Percentiles rank a stretch among this genome's conserved stretches.
phyloP scores from a whole-genome alignment of 2,329 filamentous ascomycete species.

The Geosmithia flava region DNA sequence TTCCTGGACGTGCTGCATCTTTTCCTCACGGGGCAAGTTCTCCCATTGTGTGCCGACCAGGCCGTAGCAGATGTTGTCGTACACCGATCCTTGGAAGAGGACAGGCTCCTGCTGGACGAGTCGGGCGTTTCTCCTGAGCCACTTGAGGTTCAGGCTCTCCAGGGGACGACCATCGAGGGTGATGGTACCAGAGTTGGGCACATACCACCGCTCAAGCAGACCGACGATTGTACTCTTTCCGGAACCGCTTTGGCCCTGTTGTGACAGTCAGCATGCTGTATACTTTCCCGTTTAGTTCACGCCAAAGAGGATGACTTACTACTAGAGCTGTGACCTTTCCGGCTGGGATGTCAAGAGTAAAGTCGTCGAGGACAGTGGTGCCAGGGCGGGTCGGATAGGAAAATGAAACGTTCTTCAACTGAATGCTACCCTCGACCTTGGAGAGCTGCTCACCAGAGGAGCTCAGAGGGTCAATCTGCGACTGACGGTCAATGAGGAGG shows the following conservation, averaged over 20 bases:
- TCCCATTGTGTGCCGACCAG: slow-evolving; percentile 61
- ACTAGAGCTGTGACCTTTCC: slow-evolving; percentile 31
- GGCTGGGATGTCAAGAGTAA: slow-evolving; percentile 28
- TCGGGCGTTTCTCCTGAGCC: slow-evolving; percentile 22
- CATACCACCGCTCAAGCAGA: slow-evolving; percentile 26
- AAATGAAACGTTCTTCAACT: slow-evolving; percentile 42
- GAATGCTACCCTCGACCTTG: slow-evolving; percentile 52
- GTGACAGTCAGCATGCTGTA: not conserved
- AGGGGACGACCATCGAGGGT: slow-evolving; percentile 21
- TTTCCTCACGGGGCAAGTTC: slow-evolving; percentile 34
- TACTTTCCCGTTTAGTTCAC: slow-evolving; percentile 7
- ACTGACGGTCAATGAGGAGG: slow-evolving; percentile 21
- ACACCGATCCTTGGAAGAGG: slow-evolving; percentile 82
- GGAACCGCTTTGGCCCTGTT: slow-evolving; percentile 21
- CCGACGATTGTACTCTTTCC: slow-evolving; percentile 26
- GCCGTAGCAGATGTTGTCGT: slow-evolving; percentile 76
- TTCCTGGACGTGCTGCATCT: slow-evolving; percentile 45
- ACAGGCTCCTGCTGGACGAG: slow-evolving; percentile 56
- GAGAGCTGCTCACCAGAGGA: slow-evolving; percentile 56
- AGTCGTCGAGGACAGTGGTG: slow-evolving; percentile 25
- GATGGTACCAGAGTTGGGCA: slow-evolving; percentile 18
- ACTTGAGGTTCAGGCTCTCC: slow-evolving; percentile 21
- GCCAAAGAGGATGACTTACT: slow-evolving; percentile 3
- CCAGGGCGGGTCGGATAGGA: slow-evolving; percentile 31
- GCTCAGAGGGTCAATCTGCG: slow-evolving; percentile 28